These are phyloP conservation scores for Penicillium verrucosum DNA, from an alignment of 2,329 filamentous ascomycete species.

Conservation along the genomic window DNA sequence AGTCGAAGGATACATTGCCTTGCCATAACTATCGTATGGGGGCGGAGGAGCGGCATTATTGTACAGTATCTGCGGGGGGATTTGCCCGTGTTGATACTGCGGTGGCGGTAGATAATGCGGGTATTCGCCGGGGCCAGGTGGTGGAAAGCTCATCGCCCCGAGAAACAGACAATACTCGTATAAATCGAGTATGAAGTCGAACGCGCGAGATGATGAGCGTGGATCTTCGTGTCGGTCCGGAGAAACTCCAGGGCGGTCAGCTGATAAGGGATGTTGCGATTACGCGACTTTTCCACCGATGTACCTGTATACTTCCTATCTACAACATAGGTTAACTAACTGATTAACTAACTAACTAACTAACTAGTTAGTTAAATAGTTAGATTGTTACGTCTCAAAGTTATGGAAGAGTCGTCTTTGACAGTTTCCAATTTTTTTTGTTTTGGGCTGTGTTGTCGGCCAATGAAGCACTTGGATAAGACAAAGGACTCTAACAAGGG, in stretches of 20 bases:
- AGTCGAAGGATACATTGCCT: constrained; percentile 33
- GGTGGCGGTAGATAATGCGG: constrained; percentile 29
- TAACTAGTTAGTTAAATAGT: too few relatives aligned
- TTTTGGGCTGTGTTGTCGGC: neutral
- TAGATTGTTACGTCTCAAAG: neutral
- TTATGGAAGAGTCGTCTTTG: neutral
- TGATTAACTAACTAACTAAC: too few relatives aligned
- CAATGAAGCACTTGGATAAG: neutral
- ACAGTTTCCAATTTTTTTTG: neutral
- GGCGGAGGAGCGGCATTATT: constrained; percentile 33
- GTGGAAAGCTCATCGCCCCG: constrained; percentile 44
- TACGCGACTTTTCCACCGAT: neutral
- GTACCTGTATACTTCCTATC: neutral
- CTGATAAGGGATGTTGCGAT: constrained; percentile 18
- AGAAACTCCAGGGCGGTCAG: constrained; percentile 30
- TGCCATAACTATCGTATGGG: constrained; percentile 34
- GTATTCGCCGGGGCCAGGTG: constrained; percentile 41
- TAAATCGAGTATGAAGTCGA: constrained; percentile 12
- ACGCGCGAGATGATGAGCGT: constrained; percentile 12
- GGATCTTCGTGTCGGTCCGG: constrained; percentile 27
- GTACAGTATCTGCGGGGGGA: constrained; percentile 37
- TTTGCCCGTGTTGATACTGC: constrained; percentile 33
- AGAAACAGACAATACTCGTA: constrained; percentile 21
- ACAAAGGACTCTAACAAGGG: neutral
- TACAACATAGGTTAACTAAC: too few relatives aligned